phyloP scores from a whole-genome alignment of 352 stramenopile species.

The Peronosclerospora sorghi region DNA sequence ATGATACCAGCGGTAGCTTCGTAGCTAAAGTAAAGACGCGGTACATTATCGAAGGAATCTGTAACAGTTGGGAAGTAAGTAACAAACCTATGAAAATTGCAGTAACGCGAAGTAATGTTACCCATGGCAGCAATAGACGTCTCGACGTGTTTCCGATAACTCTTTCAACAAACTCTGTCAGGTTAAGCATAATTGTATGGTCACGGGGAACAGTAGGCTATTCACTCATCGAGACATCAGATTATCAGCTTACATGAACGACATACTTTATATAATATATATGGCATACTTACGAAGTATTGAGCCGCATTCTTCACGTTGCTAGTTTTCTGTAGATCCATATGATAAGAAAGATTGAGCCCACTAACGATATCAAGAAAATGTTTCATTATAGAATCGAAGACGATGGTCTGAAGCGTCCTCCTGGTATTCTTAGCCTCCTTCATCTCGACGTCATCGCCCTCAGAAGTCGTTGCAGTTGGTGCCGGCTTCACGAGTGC shows the following conservation, averaged over 20 bases:
- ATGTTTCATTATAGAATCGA: constrained; percentile 44
- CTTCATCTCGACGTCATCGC: constrained; percentile 18
- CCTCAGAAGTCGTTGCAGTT: background rate
- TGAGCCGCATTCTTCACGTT: constrained; percentile 25
- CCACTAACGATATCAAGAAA: constrained; percentile 33
- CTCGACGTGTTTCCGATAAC: constrained; percentile 26
- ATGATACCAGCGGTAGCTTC: constrained; percentile 37
- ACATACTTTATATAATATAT: too few species aligned
- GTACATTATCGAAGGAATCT: constrained; percentile 30
- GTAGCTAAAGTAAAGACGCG: constrained; percentile 19
- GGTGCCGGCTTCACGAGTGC: background rate
- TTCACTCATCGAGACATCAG: background rate
- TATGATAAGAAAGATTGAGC: constrained; percentile 62
- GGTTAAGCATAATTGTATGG: constrained; percentile 73
- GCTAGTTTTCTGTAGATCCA: constrained; percentile 35
- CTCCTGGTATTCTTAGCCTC: constrained; percentile 2
- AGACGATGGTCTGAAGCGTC: constrained; percentile 23
- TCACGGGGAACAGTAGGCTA: constrained; percentile 57
- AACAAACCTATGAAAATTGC: background rate
- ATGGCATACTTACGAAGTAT: constrained; percentile 59
- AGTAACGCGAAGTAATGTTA: constrained; percentile 16
- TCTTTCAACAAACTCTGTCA: constrained; percentile 64
- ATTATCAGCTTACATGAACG: too few species aligned
- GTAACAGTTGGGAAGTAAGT: background rate
- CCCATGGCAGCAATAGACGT: constrained; percentile 29